Base-by-base conservation (phyloP, 345 rosid genomes). In the Carallia pectinifolia region DNA sequence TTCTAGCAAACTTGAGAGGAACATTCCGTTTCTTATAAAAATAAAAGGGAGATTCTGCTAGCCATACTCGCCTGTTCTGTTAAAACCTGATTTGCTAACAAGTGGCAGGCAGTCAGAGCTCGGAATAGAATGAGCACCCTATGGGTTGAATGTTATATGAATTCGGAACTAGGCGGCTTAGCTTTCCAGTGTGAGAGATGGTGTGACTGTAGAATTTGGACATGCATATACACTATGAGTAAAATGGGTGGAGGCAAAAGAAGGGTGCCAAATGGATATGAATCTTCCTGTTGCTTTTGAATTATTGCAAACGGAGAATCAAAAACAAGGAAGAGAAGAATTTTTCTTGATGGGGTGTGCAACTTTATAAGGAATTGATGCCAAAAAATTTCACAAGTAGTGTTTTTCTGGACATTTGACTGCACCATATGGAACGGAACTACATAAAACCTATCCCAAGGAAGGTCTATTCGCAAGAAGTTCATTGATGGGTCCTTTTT, bases 301-400 rank as follows among this genome's bases (percentile, higher is more conserved):
- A 89, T 91, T 88, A 91, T 89, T 89, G 90, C 71, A 58, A 71
- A 74, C 79, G 70, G 76, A 77, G 77, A 85, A 83, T 76, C 80
- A 74, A 77, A 80, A 72, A 81, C 72, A 67, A 77, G 64, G 68
- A 73, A 65, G 79, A 84, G 77, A 77, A 60, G 89, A 83, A 80
- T 82, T 80, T 44, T 44, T 80, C 61, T 40, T 73, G 59, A 71
- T 69, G 82, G 82, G 88, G 67, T 79, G 77, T 79, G 84, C 87
- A 81, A 10, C 10, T 6, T 79, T 79, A 84, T 60, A 58, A 71
- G 81, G 97, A 88, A 87, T 82, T 76, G 67, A 85, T 92, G 84
- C 97, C 78, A 59, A 67, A 74, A 23, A 47, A 12, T 55, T 67
- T 31, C 64, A 30, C 55, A 61, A 65, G 54, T 69, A 18, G 47